Conservation (phyloP, 352 stramenopile genomes). For the Phytophthora sansomeana region DNA sequence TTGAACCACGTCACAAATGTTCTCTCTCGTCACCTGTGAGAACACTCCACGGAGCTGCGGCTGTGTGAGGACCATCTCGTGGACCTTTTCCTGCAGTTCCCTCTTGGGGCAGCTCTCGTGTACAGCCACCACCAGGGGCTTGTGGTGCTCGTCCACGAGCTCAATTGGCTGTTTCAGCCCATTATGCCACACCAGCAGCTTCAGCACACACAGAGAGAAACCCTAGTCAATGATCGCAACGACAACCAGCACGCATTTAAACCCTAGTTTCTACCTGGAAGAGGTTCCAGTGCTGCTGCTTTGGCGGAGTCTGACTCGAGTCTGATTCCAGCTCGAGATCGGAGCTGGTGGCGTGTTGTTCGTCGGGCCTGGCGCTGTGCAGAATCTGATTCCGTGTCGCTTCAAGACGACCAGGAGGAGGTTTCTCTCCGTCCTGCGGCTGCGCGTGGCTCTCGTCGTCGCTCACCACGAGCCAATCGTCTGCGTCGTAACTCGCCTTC, state of each 20-base stretch:
- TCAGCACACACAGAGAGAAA: conserved; percentile 2
- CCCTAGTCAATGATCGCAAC: neutral
- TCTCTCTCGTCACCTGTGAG: conserved; percentile 33
- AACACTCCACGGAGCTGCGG: conserved; percentile 51
- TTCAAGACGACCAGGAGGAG: conserved; percentile 8
- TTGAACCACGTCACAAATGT: conserved; percentile 47
- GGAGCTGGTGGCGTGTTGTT: neutral
- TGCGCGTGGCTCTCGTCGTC: conserved; percentile 9
- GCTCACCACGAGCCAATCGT: conserved; percentile 38
- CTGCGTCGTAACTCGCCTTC: conserved; percentile 17
- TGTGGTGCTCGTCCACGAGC: conserved; percentile 29
- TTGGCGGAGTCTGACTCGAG: conserved; percentile 13
- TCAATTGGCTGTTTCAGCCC: conserved; percentile 27
- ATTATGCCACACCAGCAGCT: conserved; percentile 43
- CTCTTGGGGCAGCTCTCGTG: conserved; percentile 22
- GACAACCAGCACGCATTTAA: neutral
- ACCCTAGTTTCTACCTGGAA: conserved; percentile 15
- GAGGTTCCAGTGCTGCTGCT: neutral
- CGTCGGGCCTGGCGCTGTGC: neutral
- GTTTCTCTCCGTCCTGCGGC: neutral
- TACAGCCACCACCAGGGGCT: conserved; percentile 44
- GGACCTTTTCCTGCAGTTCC: conserved; percentile 12
- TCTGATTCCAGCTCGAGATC: conserved; percentile 21
- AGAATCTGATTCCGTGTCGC: conserved; percentile 32
- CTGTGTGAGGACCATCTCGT: conserved; percentile 38